Evolutionary conservation across 208 protist genomes (phyloP).

Genomic region (Leishmania tropica): DNA sequence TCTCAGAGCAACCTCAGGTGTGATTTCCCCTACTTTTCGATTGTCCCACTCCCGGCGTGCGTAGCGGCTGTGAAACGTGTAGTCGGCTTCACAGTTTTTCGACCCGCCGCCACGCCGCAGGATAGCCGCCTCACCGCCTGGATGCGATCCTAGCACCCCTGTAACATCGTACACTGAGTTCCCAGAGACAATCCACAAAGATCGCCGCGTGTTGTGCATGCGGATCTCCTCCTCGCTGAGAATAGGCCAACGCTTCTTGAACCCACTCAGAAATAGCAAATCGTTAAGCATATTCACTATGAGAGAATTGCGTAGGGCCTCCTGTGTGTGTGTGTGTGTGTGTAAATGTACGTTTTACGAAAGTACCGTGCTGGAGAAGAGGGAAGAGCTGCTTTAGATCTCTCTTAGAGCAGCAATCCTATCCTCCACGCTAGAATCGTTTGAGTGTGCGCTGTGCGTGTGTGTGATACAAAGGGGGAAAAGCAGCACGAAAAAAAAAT

Average conservation of each 20-base stretch:
- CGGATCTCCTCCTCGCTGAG: conserved; percentile 69
- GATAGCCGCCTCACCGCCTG: conserved; percentile 67
- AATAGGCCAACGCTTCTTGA: conserved; percentile 54
- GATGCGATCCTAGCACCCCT: conserved; percentile 56
- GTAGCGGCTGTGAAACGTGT: conserved; percentile 69
- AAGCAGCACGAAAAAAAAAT: not conserved
- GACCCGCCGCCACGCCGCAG: conserved; percentile 67
- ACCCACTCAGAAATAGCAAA: conserved; percentile 36
- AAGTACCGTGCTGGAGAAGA: not conserved
- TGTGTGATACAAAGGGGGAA: not conserved
- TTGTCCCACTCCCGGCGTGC: conserved; percentile 52
- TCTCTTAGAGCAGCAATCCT: not conserved
- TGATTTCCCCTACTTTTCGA: conserved; percentile 70
- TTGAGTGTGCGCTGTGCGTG: not conserved
- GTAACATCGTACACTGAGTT: conserved; percentile 86
- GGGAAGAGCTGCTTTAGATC: not conserved
- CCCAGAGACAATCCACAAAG: conserved; percentile 79
- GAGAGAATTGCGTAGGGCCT: not conserved
- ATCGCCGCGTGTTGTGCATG: conserved; percentile 61
- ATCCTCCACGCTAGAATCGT: not conserved
- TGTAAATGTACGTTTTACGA: not conserved
- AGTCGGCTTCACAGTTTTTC: conserved; percentile 66
- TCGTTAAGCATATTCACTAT: conserved; percentile 12
- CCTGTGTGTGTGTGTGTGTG: not conserved
- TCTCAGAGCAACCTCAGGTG: conserved; percentile 20